Evolutionary conservation across 83 land plant genomes (phyloP).

Genomic region (Picea abies): DNA sequence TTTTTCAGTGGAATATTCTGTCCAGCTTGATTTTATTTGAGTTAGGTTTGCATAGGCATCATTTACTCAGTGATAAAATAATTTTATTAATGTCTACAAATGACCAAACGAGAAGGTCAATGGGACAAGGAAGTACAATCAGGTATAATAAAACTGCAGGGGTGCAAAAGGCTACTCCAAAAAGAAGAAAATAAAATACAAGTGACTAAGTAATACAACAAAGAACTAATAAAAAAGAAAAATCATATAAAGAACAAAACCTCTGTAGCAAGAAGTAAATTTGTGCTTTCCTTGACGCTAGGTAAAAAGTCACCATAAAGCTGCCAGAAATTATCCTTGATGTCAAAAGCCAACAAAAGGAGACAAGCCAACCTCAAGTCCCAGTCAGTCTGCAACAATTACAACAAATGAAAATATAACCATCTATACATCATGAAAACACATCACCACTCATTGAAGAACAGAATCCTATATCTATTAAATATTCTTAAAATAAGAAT

Average conservation of each 20-base stretch:
- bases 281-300: conserved; percentile 75
- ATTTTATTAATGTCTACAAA: neutral
- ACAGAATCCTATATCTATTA: neutral
- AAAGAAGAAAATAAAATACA: no score
- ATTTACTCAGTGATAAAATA: no score
- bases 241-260: conserved; percentile 30
- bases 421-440: neutral
- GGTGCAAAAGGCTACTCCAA: neutral
- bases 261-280: conserved; percentile 90
- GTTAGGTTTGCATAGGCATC: no score
- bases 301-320: conserved; percentile 95
- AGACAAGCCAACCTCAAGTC: conserved; percentile 93
- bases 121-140: neutral
- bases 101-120: neutral
- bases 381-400: conserved; percentile 84
- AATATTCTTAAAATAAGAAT: neutral
- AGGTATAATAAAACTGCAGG: neutral
- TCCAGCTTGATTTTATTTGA: no score
- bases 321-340: conserved; percentile 90
- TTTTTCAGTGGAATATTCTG: no score
- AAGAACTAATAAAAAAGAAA: neutral
- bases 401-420: neutral
- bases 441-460: neutral
- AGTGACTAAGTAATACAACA: neutral
- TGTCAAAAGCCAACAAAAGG: conserved; percentile 83